phyloP scores from a whole-genome alignment of 176 grass and related monocot species.

The Lolium rigidum region DNA sequence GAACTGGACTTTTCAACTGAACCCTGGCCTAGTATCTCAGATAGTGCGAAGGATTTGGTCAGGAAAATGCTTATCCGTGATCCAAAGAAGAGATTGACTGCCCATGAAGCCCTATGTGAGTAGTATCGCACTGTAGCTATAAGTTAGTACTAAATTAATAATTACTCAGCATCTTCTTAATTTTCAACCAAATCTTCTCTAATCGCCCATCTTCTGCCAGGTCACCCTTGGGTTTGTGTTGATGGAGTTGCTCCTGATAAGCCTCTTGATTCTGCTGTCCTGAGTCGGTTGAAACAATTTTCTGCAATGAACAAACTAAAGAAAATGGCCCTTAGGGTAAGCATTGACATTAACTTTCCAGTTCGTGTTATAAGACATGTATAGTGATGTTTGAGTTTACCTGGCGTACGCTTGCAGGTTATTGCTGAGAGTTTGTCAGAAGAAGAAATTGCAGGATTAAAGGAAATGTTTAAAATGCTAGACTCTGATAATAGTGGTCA shows the following conservation, averaged over 20 bases:
- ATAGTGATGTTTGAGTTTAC: slow-evolving; percentile 14
- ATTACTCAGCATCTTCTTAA: not conserved
- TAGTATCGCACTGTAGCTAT: slow-evolving; percentile 25
- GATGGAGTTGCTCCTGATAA: slow-evolving; percentile 84
- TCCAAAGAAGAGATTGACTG: slow-evolving; percentile 75
- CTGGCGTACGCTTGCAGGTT: slow-evolving; percentile 48
- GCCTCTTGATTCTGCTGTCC: slow-evolving; percentile 83
- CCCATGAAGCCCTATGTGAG: slow-evolving; percentile 81
- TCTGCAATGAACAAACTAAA: slow-evolving; percentile 91
- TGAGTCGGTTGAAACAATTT: slow-evolving; percentile 76
- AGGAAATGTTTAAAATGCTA: slow-evolving; percentile 91
- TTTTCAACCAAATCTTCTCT: not conserved
- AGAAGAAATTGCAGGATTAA: slow-evolving; percentile 81
- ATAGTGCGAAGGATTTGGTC: slow-evolving; percentile 82
- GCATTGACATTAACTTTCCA: slow-evolving; percentile 1
- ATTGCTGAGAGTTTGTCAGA: slow-evolving; percentile 80
- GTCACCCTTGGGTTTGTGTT: slow-evolving; percentile 79
- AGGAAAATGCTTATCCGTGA: slow-evolving; percentile 78
- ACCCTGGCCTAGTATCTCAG: slow-evolving; percentile 81
- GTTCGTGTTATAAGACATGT: slow-evolving; percentile 17
- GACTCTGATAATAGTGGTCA: slow-evolving; percentile 77
- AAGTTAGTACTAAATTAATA: not conserved
- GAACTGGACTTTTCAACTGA: slow-evolving; percentile 70
- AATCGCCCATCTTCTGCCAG: slow-evolving; percentile 35
- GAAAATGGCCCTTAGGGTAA: slow-evolving; percentile 82